These are phyloP conservation scores for Astrothelium macrocarpum DNA, from an alignment of 495 filamentous ascomycete species.

Conservation along the genomic window DNA sequence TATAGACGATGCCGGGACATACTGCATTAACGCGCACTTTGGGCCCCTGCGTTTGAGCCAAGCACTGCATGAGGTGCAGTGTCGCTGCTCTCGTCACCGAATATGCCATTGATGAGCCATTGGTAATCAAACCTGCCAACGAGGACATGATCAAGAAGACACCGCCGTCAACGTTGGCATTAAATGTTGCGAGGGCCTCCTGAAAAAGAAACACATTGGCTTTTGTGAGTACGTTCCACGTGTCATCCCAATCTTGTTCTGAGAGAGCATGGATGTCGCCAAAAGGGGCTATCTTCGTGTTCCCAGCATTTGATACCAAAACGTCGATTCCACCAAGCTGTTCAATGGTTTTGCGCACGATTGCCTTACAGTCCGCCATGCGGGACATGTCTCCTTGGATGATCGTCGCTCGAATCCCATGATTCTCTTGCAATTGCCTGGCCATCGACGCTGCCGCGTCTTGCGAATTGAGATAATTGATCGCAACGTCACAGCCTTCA, in stretches of 20 bases:
- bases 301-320: constrained; percentile 60
- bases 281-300: constrained; percentile 45
- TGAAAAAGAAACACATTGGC: constrained; percentile 52
- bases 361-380: constrained; percentile 42
- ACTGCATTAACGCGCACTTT: constrained; percentile 63
- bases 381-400: constrained; percentile 53
- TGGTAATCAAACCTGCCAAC: constrained; percentile 37
- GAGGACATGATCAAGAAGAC: constrained; percentile 59
- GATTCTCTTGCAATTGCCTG: constrained; percentile 40
- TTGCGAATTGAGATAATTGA: constrained; percentile 56
- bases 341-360: constrained; percentile 47
- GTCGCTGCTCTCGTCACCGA: constrained; percentile 57
- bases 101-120: constrained; percentile 56
- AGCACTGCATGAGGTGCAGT: constrained; percentile 62
- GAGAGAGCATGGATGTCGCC: constrained; percentile 51
- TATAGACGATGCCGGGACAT: constrained; percentile 55
- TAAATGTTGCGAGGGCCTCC: constrained; percentile 54
- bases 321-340: constrained; percentile 55
- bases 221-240: constrained; percentile 62
- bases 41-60: constrained; percentile 54
- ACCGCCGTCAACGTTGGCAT: constrained; percentile 59
- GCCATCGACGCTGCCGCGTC: constrained; percentile 46
- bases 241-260: constrained; percentile 65
- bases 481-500: constrained; percentile 56
- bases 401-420: constrained; percentile 44